Base-by-base conservation (phyloP, 495 filamentous ascomycete species). In the Lentithecium fluviatile region DNA sequence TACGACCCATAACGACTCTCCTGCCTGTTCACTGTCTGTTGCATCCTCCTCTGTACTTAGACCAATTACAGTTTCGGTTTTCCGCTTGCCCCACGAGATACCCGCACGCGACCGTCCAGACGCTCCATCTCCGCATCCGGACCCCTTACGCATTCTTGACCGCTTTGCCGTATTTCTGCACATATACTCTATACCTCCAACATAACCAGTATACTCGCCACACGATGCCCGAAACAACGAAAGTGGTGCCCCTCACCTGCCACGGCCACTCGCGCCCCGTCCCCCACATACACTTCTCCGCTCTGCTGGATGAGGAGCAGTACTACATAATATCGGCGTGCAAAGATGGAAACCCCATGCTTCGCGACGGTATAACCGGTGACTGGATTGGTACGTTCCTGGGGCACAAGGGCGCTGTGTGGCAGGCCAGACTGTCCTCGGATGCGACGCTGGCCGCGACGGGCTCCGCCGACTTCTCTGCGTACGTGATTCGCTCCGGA, bases 271-370 rank as follows among this genome's bases (percentile, higher is more conserved):
- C 91, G 25, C 87, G 94, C 55, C 94, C 94, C 1, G 91, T 98
- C 64, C 92, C 93, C 13, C 94, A 98, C 75, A 79, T 98, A 64
- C 90, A 84, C 73, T 98, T 97, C 75, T 97, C 95, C 19, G 84
- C 88, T 12, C 82, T 95, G 46, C 77, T 86, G n/a, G 85, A 91
- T 68, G 87, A 93, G 48, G 88, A 92, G 49, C 83, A 88, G 62
- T 97, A 95, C 74, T 97, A 95, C 71, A 75, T 97, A 64, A 91
- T 97, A 53, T 96, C 93, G n/a, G 91, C 93, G 54, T 97, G 95
- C 82, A 98, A 98, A 83, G 94, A 98, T 75, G 91, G 90, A 68
- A 97, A 97, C 73, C 94, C 94, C 34, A 97, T 97, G 93, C 88
- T 98, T 67, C 88, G 94, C 55, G 89, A 98, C 79, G 94, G 94